These are phyloP conservation scores for Phytophthora ohioensis DNA, from an alignment of 352 stramenopile genomes.

Conservation along the genomic window DNA sequence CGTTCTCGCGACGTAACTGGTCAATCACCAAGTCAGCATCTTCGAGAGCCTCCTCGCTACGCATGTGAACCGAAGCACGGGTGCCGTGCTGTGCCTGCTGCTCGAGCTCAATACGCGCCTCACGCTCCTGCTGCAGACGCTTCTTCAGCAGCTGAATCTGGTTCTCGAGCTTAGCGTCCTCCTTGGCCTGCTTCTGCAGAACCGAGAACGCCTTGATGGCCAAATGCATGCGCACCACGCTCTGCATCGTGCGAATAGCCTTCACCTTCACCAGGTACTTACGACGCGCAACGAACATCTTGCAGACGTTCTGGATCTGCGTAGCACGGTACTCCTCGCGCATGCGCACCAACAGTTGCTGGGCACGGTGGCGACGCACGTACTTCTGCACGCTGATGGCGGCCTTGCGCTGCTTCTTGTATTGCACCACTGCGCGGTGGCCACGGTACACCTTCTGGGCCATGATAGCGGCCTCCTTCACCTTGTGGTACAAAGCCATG, in stretches of 20 bases:
- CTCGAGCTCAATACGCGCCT: slow-evolving; percentile 87
- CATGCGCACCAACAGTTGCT: slow-evolving; percentile 65
- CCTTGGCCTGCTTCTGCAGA: slow-evolving; percentile 88
- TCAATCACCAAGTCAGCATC: slow-evolving; percentile 88
- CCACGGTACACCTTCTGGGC: slow-evolving; percentile 71
- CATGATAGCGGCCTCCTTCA: slow-evolving; percentile 64
- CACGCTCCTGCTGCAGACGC: slow-evolving; percentile 91
- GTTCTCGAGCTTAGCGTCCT: slow-evolving; percentile 97
- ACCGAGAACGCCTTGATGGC: slow-evolving; percentile 78
- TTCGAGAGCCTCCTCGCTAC: slow-evolving; percentile 80
- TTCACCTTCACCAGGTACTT: slow-evolving; percentile 77
- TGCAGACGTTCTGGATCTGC: slow-evolving; percentile 87
- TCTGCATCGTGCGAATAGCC: slow-evolving; percentile 81
- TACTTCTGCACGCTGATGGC: slow-evolving; percentile 75
- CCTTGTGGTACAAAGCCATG: slow-evolving; percentile 63
- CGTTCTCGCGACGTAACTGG: slow-evolving; percentile 84
- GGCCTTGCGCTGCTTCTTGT: slow-evolving; percentile 68
- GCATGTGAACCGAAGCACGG: slow-evolving; percentile 82
- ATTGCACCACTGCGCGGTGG: slow-evolving; percentile 52
- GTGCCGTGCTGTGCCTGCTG: slow-evolving; percentile 68
- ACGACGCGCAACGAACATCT: slow-evolving; percentile 76
- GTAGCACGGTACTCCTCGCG: slow-evolving; percentile 76
- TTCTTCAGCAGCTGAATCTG: slow-evolving; percentile 94
- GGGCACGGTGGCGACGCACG: slow-evolving; percentile 67
- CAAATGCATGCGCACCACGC: slow-evolving; percentile 85